Base-by-base conservation (phyloP, 345 rosid genomes). In the Rhizophora mangle region DNA sequence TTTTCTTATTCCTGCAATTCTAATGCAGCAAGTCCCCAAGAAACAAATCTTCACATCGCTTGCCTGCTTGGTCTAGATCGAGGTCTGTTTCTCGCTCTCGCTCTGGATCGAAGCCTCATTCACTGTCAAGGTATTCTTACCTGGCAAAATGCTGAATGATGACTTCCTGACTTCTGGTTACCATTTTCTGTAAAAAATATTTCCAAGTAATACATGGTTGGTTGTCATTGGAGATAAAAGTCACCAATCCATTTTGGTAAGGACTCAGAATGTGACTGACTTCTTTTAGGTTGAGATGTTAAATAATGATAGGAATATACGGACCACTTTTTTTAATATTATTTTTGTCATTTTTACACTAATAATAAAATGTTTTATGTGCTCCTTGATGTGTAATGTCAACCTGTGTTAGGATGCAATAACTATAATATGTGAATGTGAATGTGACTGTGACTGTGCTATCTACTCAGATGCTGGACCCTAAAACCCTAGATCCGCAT, bases 1-100 rank as follows among this genome's bases (percentile, higher is more conserved):
- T 6, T 73, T 66, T 72, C 54, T 63, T 34, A 68, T 67, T 49
- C 46, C 20, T 64, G 37, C 22, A 32, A 60, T 60, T 63, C n/a
- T 68, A 21, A 62, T 80, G 80, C 86, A 89, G 92, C 87, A 87
- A 85, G 81, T 89, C 96, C 71, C 92, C 95, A 27, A 89, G 81
- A 73, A 81, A 78, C 63, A 92, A 89, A 68, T 73, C 90, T 63
- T 78, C 83, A 0, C 88, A 80, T 22, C 84, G 81, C 34, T 88
- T 96, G 18, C 92, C 96, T 72, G 85, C 80, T 62, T 85, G 76
- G 83, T 87, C 93, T 47, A 82, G 76, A 61, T 89, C 96, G 0
- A 82, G 78, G 72, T 88, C 97, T 73, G 82, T 79, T 69, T 82
- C 85, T 75, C 88, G 63, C 43, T 85, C 94, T 60, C 90, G 71